Evolutionary conservation across 2,329 filamentous ascomycete genomes (phyloP), one percentile per base, ranked within the genome.

Genomic region (Nemania serpens): DNA sequence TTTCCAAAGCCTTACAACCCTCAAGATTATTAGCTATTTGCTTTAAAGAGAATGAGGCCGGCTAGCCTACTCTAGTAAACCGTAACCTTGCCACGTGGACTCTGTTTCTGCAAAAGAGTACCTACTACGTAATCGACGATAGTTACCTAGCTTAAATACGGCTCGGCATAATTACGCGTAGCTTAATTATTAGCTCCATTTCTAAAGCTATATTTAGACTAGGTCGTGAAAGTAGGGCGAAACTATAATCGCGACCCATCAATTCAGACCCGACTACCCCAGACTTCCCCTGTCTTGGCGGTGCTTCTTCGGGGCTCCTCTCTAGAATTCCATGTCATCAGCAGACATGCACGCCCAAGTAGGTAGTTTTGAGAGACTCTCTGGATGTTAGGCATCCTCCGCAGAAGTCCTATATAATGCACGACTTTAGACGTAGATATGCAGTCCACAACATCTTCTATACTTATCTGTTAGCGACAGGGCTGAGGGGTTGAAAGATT

Each of bases 271-370:
- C 45, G 45, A 22, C 5, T 34, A 33, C 33, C 25, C 25, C 25
- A 29, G 25, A 29, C 25, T 55, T 45, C 41, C 49, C 25, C 49
- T 15, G 18, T 42, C 49, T 52, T 50, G 48, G 48, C 48, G 48
- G 48, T 50, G 34, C 48, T 50, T 50, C 48, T 50, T 50, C 48
- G 48, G 48, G 34, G 48, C 12, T 50, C 33, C 48, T 39, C 45
- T 48, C 9, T 13, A 22, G 25, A 3, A 48, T 6, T 33, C 45
- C 25, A 50, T 50, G 18, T 50, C 18, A 37, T 29, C 18, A 50
- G 48, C 48, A 39, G 15, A 18, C 37, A 50, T 39, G 34, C 48
- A 33, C 5, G 34, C 48, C 48, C 5, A 50, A 18, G 34, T 20
- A 18, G 46, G 46, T 20, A 41, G 9, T 41, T 10, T 15, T 17